Evolutionary conservation across 768 basidiomycete species (phyloP), one percentile per base, ranked within the genome.

Genomic region (Nidula microcarpa): DNA sequence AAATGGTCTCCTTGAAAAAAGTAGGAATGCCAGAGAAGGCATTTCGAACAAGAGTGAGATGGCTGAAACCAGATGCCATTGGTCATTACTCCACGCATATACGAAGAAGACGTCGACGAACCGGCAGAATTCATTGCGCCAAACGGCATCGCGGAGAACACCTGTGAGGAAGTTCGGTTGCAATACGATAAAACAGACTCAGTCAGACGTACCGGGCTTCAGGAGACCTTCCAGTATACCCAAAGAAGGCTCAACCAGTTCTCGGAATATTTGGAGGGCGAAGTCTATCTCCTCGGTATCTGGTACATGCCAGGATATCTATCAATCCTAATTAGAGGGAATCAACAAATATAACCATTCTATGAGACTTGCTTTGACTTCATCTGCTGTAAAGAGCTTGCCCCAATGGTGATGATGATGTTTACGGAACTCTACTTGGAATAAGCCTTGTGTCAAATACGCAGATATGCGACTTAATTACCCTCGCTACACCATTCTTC

Each of bases 41-140:
- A 61, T 88, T 84, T 52, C 86, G 85, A 49, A 94, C 82, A 49
- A 89, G 74, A 56, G 80, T 87, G 48, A 91, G 64, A 66, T 86
- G 80, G 36, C 87, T 88, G 50, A 17, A 41, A 41, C 8, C 23
- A 10, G 16, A 32, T 6, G 14, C 52, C 37, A 52, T 52, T 48
- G 34, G 43, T 10, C n/a, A 13, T 45, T 43, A 10, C 43, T 33
- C 30, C 16, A 34, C 4, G 23, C 23, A 33, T 8, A 43, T 5
- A n/a, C 10, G 33, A 39, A 16, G 33, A 16, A 49, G 32, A 48
- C 50, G 18, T 44, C 46, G 33, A 69, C 76, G 39, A 33, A 85
- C 79, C 91, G 80, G 71, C 91, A 94, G 62, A 94, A 91, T 57
- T 94, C 89, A 65, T 91, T 93, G 10, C 86, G 78, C 91, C 91